phyloP scores from a whole-genome alignment of 768 basidiomycete genomes.

The Rhizopogon roseolus region DNA sequence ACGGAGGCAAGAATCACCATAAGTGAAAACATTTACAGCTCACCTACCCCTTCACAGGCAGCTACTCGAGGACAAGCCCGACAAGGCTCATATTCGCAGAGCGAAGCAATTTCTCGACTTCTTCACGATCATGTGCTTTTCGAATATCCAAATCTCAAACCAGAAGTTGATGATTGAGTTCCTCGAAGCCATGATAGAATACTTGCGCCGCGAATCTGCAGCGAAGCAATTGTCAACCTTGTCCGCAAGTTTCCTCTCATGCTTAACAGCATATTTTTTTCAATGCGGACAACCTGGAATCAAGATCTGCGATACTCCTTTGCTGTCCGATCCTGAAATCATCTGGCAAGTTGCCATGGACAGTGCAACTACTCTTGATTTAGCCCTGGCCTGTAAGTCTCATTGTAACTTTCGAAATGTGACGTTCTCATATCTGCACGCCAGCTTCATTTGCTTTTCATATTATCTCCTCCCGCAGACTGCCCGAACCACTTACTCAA shows the following conservation, averaged over 20 bases:
- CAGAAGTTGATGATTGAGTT: not conserved
- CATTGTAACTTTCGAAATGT: not conserved
- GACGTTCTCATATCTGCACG: slow-evolving; percentile 13
- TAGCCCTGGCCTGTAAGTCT: slow-evolving; percentile 39
- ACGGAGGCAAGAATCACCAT: not conserved
- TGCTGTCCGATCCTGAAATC: slow-evolving; percentile 24
- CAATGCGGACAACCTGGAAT: slow-evolving; percentile 10
- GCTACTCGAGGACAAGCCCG: not conserved
- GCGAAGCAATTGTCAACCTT: slow-evolving; percentile 14
- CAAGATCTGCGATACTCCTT: not conserved
- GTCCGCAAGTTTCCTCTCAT: slow-evolving; percentile 31
- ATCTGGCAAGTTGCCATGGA: slow-evolving; percentile 34
- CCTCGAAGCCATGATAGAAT: not conserved
- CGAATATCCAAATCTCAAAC: not conserved
- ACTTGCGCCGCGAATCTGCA: not conserved
- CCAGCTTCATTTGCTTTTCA: slow-evolving; percentile 43
- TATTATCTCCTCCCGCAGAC: slow-evolving; percentile 24
- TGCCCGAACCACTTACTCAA: slow-evolving; percentile 32
- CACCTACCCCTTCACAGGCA: not conserved
- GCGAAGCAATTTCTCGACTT: slow-evolving; percentile 4
- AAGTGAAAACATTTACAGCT: not conserved
- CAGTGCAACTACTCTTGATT: slow-evolving; percentile 20
- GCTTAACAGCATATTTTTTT: slow-evolving; percentile 28
- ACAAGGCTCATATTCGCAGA: not conserved
- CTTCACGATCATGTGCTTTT: not conserved